These are phyloP conservation scores for Helotiales sp. DNA, from an alignment of 2,329 filamentous ascomycete genomes.

Conservation along the genomic window DNA sequence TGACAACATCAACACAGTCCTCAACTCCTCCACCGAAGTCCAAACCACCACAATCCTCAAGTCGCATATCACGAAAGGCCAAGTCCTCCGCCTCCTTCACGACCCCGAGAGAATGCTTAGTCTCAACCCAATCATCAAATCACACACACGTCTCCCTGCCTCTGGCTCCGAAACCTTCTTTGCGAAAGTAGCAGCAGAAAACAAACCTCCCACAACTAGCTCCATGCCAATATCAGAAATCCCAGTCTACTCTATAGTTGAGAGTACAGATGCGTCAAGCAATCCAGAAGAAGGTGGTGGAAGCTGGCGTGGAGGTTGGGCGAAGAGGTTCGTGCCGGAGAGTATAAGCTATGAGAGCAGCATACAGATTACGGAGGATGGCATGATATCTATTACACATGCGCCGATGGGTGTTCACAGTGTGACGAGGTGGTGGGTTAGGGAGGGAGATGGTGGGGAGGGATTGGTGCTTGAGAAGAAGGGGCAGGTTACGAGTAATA, in stretches of 20 bases:
- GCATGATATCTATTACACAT: slow-evolving; percentile 31
- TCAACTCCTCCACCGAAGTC: slow-evolving; percentile 27
- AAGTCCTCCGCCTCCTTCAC: slow-evolving; percentile 72
- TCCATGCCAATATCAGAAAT: slow-evolving; percentile 11
- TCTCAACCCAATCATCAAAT: slow-evolving; percentile 78
- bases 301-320: slow-evolving; percentile 74
- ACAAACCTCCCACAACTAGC: slow-evolving; percentile 52
- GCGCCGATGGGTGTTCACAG: slow-evolving; percentile 40
- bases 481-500: slow-evolving; percentile 75
- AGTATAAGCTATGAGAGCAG: slow-evolving; percentile 28
- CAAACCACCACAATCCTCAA: slow-evolving; percentile 70
- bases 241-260: slow-evolving; percentile 27
- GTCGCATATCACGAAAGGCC: slow-evolving; percentile 60
- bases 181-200: slow-evolving; percentile 51
- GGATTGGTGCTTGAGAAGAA: slow-evolving; percentile 80
- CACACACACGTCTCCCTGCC: slow-evolving; percentile 64
- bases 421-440: slow-evolving; percentile 67
- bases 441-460: slow-evolving; percentile 69
- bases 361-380: slow-evolving; percentile 22
- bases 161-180: slow-evolving; percentile 24
- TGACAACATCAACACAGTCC: slow-evolving; percentile 16
- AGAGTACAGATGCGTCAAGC: slow-evolving; percentile 44
- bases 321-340: slow-evolving; percentile 29
- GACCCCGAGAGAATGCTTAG: slow-evolving; percentile 80
- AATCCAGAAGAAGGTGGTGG: slow-evolving; percentile 74